Evolutionary conservation across 2,329 filamentous ascomycete genomes (phyloP), one percentile per base, ranked within the genome.

Genomic region (Chalaropsis ovoidea): DNA sequence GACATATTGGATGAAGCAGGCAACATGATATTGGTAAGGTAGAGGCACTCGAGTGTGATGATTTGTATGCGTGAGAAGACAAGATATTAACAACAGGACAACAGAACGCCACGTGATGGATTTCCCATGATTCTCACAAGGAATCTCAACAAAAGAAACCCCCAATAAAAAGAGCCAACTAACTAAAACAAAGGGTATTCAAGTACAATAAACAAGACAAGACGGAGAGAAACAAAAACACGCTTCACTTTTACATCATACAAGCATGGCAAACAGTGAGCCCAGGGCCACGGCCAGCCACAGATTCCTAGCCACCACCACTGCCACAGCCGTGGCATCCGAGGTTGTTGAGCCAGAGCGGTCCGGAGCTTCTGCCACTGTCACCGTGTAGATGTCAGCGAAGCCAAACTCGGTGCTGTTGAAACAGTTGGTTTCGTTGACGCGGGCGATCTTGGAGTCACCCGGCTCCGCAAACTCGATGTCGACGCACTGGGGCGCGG

Each of bases 401-500:
- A 94, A 92, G 69, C 82, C 82, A 70, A 96, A 85, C 65, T 89
- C 79, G 58, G 82, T 85, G 67, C 86, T 89, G 78, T 97, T 97
- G 80, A 87, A 91, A 80, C 93, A 97, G 77, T 96, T 96, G 15
- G 84, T 81, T 67, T 81, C 78, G 73, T 88, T 95, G 70, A 96
- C 89, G 70, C 87, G 79, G 65, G 78, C 79, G 62, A 95, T 85
- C 58, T 76, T 77, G 47, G 76, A 69, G 73, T 95, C 87, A 71
- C 84, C 78, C 27, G 89, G 88, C 1, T 91, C 88, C 61, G 87
- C 89, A 71, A 97, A 95, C 60, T 88, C 93, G 71, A 97, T 95
- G 73, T 97, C 93, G 70, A 95, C 92, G 73, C 94, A 97, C 90
- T 96, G 39, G 39, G 8, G 15, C 2, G 15, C 2, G 41, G 43